phyloP scores from a whole-genome alignment of 495 filamentous ascomycete genomes.

The Aspergillus saccharolyticus region DNA sequence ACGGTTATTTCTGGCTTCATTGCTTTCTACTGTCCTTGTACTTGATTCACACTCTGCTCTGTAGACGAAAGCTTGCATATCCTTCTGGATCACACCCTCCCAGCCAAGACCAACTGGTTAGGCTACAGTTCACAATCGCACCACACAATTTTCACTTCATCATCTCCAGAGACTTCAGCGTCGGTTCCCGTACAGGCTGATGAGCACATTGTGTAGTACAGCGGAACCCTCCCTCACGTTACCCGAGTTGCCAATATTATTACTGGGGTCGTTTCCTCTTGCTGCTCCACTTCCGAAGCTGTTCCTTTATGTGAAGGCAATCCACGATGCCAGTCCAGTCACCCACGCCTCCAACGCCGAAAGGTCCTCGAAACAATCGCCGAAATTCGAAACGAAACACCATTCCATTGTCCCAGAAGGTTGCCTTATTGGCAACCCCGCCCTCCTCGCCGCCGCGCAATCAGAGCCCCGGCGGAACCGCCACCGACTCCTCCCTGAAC shows the following conservation, averaged over 20 bases:
- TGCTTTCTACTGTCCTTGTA: constrained; percentile 15
- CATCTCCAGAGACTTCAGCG: constrained; percentile 15
- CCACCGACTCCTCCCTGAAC: constrained; percentile 32
- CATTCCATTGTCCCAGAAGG: constrained; percentile 31
- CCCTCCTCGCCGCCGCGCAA: constrained; percentile 41
- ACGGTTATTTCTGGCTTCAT: constrained; percentile 13
- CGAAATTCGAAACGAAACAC: constrained; percentile 32
- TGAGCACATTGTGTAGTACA: constrained; percentile 29
- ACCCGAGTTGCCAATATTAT: constrained; percentile 11
- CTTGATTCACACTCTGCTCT: constrained; percentile 1
- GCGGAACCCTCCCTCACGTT: constrained; percentile 12
- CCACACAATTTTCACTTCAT: constrained; percentile 3
- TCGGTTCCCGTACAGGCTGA: constrained; percentile 27
- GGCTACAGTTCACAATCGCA: constrained; percentile 1
- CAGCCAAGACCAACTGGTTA: constrained; percentile 7
- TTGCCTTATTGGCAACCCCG: constrained; percentile 33
- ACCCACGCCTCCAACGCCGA: constrained; percentile 35
- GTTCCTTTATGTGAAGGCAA: constrained; percentile 44
- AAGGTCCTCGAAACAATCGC: constrained; percentile 37
- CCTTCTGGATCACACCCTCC: constrained; percentile 13
- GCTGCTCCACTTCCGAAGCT: constrained; percentile 31
- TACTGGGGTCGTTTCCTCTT: constrained; percentile 13
- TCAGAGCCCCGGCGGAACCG: constrained; percentile 30
- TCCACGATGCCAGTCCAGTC: constrained; percentile 42
- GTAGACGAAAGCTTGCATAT: constrained; percentile 10